These are phyloP conservation scores for Misopates orontium DNA, from an alignment of 257 asterid species.

Conservation along the genomic window DNA sequence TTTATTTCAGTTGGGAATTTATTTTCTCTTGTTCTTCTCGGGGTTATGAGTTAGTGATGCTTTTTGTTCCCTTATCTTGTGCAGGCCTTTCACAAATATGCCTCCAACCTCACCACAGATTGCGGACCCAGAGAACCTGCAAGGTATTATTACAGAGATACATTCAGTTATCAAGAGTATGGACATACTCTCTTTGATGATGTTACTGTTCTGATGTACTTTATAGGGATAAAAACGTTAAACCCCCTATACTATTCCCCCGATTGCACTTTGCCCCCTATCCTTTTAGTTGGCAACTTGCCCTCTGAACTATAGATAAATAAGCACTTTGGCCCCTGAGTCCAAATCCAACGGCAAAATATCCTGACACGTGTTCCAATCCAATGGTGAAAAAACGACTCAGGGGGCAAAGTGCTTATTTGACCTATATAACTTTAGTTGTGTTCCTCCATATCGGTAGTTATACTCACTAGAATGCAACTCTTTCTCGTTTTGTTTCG, in stretches of 20 bases:
- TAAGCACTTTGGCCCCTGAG: no score
- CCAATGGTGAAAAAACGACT: no score
- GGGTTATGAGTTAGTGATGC: background rate
- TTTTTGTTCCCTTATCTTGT: constrained; percentile 30
- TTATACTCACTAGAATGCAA: background rate
- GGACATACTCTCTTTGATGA: no score
- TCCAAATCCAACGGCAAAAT: no score
- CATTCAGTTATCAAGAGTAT: constrained; percentile 4
- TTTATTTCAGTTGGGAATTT: constrained; percentile 14
- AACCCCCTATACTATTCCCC: no score
- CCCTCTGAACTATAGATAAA: no score
- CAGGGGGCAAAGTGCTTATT: no score
- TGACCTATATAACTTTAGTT: background rate
- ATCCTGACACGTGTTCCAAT: no score
- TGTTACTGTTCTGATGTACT: no score
- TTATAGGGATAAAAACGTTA: no score
- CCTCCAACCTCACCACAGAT: constrained; percentile 37
- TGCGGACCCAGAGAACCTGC: constrained; percentile 51
- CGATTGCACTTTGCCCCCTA: no score
- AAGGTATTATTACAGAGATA: constrained; percentile 50
- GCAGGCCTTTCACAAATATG: constrained; percentile 48
- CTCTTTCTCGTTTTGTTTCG: constrained; percentile 3
- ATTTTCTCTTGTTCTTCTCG: constrained; percentile 3
- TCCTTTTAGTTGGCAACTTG: no score
- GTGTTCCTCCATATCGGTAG: background rate